Conservation (phyloP, 2,329 filamentous ascomycete genomes). For the Hypoxylon sp. region DNA sequence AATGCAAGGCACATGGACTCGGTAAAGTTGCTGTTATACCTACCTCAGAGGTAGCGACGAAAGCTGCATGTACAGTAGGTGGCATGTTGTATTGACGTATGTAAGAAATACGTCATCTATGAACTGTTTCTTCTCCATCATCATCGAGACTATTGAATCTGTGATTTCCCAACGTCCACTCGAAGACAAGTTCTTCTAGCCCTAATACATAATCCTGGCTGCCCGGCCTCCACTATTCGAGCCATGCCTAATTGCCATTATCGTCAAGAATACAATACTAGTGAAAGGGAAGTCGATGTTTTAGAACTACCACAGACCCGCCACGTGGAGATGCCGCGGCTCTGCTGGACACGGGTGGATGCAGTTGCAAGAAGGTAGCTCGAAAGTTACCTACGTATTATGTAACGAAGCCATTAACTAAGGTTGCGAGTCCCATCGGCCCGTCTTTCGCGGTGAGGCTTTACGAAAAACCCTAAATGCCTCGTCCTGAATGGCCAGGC, state of each 20-base stretch:
- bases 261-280: background rate
- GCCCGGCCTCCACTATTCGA: background rate
- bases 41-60: no score
- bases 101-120: conserved; percentile 4
- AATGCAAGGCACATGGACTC: background rate
- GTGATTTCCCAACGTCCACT: background rate
- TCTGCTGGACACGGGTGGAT: conserved; percentile 20
- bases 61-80: background rate
- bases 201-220: background rate
- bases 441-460: conserved; percentile 20
- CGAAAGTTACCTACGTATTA: conserved; percentile 4
- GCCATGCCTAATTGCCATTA: conserved; percentile 1
- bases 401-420: conserved; percentile 1
- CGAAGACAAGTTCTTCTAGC: background rate
- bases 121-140: conserved; percentile 1
- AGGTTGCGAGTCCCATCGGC: conserved; percentile 15
- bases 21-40: background rate
- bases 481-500: conserved; percentile 2
- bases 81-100: background rate
- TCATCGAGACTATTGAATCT: background rate
- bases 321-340: conserved; percentile 32
- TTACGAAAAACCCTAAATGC: conserved; percentile 7
- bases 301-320: conserved; percentile 12
- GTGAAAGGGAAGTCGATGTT: conserved; percentile 6
- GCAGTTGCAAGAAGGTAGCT: background rate